Evolutionary conservation across 192 early-diverging fungal genomes (phyloP), one percentile per base, ranked within the genome.

Genomic region (Backusella mclennaniae): DNA sequence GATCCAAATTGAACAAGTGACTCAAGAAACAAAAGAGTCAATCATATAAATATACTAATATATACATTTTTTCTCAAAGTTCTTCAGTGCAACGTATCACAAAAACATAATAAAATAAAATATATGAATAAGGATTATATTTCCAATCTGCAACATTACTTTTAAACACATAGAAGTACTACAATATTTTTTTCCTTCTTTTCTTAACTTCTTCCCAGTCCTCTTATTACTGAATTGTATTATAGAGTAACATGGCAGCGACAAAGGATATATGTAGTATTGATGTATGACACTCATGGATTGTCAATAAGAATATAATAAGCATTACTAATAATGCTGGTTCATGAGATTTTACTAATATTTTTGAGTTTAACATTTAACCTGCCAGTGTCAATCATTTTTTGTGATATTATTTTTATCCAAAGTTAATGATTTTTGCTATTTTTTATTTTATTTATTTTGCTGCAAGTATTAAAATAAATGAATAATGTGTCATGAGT

Each of bases 51-150:
- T 63, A 29, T 63, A 63, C 56, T 29, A 29, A 29, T 63, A 14
- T 63, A 63, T 63, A 63, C 56, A 63, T 63, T 63, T 63, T 29
- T 63, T 63, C 56, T 63, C 56, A 63, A 63, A 63, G 26, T 63
- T 63, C 56, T 63, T 31, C 21, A 1, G 56, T 63, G 56, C 26
- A 63, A 63, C 56, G 56, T 63, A 1, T 2, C 12, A 63, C 56
- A 49, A 49, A 49, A 49, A 49, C 11, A 26, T 29, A 63, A 29
- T 63, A 63, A 15, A 63, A 63, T 29, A 63, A 63, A 63, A 63
- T 63, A 63, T 23, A 63, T 63, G 56, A 63, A 63, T 29, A 63
- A 63, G 56, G 56, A 63, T 63, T 63, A 63, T 63, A 63, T 63
- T 63, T 29, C 56, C 56, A 63, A 63, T 63, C 56, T 63, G 12